Evolutionary conservation across 202 grass and related monocot species (phyloP).

Genomic region (Panicum hallii): DNA sequence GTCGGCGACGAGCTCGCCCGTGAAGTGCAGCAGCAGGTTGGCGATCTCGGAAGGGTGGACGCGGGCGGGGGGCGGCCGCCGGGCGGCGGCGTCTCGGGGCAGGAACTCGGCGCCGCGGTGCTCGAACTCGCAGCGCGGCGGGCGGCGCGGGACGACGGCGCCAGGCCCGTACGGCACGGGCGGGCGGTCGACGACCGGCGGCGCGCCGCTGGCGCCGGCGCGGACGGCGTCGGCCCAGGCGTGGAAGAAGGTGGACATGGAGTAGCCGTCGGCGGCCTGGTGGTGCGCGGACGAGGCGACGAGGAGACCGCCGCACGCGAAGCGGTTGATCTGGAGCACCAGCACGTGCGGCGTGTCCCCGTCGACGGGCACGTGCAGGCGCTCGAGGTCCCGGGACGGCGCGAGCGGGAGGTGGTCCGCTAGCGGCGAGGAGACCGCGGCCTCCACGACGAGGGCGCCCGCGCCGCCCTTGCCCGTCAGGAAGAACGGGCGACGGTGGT

Average conservation of each 20-base stretch:
- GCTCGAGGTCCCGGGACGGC: constrained; percentile 22
- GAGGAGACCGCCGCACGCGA: constrained; percentile 59
- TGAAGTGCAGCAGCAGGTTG: constrained; percentile 52
- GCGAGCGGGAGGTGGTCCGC: constrained; percentile 27
- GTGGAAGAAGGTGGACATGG: constrained; percentile 58
- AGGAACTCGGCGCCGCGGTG: constrained; percentile 59
- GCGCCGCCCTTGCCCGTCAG: constrained; percentile 44
- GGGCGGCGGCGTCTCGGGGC: neutral
- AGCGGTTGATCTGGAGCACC: constrained; percentile 59
- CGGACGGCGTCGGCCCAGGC: constrained; percentile 50
- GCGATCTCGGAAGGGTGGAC: constrained; percentile 34
- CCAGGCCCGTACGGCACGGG: constrained; percentile 31
- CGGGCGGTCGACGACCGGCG: neutral
- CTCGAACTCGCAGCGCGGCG: constrained; percentile 60
- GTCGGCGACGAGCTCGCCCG: constrained; percentile 26
- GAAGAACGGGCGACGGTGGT: constrained; percentile 27
- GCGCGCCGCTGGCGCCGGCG: neutral
- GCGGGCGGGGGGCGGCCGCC: neutral
- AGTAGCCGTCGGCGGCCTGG: constrained; percentile 57
- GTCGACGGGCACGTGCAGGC: constrained; percentile 21
- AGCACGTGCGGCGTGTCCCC: constrained; percentile 8
- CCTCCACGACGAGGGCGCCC: constrained; percentile 52
- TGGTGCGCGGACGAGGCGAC: constrained; percentile 51
- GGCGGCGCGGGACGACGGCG: constrained; percentile 40
- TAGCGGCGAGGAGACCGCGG: constrained; percentile 3